Conservation (phyloP, 169 alveolate species). For the Eimeria maxima region DNA sequence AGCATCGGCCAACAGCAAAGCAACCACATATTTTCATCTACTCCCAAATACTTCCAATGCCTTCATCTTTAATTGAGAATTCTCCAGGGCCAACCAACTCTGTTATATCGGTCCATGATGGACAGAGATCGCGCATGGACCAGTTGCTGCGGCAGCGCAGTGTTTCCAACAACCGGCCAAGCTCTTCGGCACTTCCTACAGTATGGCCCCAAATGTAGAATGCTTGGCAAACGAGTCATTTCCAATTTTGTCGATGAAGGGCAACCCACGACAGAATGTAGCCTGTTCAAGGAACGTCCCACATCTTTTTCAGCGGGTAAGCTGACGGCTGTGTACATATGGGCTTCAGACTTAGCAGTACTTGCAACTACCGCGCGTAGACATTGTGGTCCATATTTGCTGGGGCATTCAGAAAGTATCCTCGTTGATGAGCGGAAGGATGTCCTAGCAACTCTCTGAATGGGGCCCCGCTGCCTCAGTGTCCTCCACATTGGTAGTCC, state of each 20-base stretch:
- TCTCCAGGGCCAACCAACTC: background rate
- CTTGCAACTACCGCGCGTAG: background rate
- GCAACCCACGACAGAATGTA: background rate
- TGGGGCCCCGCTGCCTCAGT: conserved; percentile 40
- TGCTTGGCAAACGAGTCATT: background rate
- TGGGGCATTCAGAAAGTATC: background rate
- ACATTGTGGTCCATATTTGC: background rate
- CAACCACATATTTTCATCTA: background rate
- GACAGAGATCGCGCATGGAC: background rate
- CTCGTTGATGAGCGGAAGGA: background rate
- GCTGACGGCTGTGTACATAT: background rate
- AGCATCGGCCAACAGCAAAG: background rate
- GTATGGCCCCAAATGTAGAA: background rate
- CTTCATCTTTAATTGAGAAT: background rate
- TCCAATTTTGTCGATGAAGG: background rate
- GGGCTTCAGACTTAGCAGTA: background rate
- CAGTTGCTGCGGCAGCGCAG: conserved; percentile 1
- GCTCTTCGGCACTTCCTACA: background rate
- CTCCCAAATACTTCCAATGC: background rate
- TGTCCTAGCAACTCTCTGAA: background rate
- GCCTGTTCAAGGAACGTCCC: background rate
- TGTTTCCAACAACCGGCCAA: background rate
- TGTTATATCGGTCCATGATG: conserved; percentile 64
- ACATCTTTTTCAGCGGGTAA: background rate
- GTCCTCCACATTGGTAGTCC: background rate